Evolutionary conservation across 306 rosid species (phyloP).

Genomic region (Glycine soja): DNA sequence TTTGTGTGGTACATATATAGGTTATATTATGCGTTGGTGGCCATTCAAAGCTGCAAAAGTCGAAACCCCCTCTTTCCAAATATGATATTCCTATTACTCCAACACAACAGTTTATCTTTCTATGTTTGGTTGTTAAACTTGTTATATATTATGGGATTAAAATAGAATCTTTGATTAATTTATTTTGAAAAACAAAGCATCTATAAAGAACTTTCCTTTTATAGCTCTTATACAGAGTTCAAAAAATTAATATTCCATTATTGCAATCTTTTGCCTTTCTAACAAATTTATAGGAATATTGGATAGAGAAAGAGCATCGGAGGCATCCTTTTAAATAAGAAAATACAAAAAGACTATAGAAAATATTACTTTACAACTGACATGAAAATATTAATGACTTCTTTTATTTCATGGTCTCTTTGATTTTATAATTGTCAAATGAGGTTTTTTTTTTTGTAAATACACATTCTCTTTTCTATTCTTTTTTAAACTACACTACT

Average conservation of each 20-base stretch:
- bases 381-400: too few relatives aligned
- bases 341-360: not conserved
- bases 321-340: not conserved
- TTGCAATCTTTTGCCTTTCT: conserved; percentile 17
- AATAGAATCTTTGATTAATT: not conserved
- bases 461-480: too few relatives aligned
- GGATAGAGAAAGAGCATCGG: not conserved
- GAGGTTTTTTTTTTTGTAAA: too few relatives aligned
- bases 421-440: not conserved
- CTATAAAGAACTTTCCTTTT: not conserved
- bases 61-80: not conserved
- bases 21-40: not conserved
- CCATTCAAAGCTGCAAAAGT: conserved; percentile 43
- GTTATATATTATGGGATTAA: not conserved
- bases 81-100: conserved; percentile 11
- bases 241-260: not conserved
- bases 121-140: not conserved
- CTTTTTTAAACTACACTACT: too few relatives aligned
- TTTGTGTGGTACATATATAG: not conserved
- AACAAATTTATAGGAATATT: not conserved
- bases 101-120: not conserved
- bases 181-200: not conserved
- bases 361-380: not conserved
- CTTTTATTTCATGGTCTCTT: not conserved
- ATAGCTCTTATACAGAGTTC: not conserved